These are phyloP conservation scores for Capsella bursapastoris DNA, from an alignment of 345 rosid species.

Conservation along the genomic window DNA sequence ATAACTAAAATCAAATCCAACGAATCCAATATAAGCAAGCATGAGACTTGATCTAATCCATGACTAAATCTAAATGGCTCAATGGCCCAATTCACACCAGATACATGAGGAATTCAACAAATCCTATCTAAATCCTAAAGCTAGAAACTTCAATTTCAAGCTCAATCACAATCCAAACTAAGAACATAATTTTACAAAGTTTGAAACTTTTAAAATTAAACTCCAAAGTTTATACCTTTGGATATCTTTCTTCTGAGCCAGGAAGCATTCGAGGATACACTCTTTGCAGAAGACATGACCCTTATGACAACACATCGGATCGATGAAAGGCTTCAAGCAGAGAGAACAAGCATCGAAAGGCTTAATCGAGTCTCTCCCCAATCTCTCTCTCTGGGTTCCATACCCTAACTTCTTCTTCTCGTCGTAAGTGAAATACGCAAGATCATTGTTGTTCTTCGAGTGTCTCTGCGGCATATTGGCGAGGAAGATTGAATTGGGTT, in stretches of 20 bases:
- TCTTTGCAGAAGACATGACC: constrained; percentile 94
- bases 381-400: constrained; percentile 95
- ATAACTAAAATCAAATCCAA: not conserved
- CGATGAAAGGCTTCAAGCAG: constrained; percentile 88
- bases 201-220: too few relatives aligned
- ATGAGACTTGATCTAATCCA: not conserved
- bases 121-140: not conserved
- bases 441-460: constrained; percentile 95
- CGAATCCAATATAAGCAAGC: not conserved
- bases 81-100: not conserved
- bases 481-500: constrained; percentile 1
- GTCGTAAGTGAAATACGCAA: constrained; percentile 96
- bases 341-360: constrained; percentile 96
- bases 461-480: constrained; percentile 92
- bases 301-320: constrained; percentile 88
- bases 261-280: constrained; percentile 86
- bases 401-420: constrained; percentile 95
- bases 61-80: not conserved
- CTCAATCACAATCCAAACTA: constrained; percentile 1
- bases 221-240: constrained; percentile 52
- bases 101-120: not conserved
- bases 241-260: constrained; percentile 90
- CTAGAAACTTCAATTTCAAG: constrained; percentile 3
- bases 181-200: too few relatives aligned
- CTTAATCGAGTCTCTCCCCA: constrained; percentile 92